Evolutionary conservation across 2,329 filamentous ascomycete genomes (phyloP), one percentile per base, ranked within the genome.

Genomic region (Aspergillus ibericus): DNA sequence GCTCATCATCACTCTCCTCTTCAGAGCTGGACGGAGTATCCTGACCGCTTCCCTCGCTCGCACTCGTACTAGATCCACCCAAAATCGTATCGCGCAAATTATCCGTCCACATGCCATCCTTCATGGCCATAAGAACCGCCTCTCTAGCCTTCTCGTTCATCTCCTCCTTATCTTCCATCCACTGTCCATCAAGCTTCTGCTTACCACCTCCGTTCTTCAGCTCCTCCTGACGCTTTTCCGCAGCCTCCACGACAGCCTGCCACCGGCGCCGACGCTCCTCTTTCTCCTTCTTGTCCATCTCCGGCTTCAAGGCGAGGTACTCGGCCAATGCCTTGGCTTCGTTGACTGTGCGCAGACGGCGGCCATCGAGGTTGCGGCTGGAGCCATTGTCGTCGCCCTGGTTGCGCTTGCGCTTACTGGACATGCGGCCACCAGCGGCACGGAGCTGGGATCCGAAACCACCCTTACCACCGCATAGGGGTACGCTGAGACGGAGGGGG

Each of bases 371-470:
- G 66, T 98, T 99, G 63, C 95, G 87, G 71, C 91, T 96, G 2
- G 93, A 97, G 22, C 88, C 93, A 70, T 96, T 93, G 61, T 92
- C 88, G 36, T 96, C 92, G 54, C 86, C 88, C 67, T 90, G 86
- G 56, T 88, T 88, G 70, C 88, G 88, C 82, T 93, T 95, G 80
- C 96, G 96, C 67, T 88, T 86, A n/a, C 91, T 93, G 2, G 92
- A 96, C 95, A 99, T 99, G 79, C 96, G 93, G 40, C 96, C 95
- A 72, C 96, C 95, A 3, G 95, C 95, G 0, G 96, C 95, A 71
- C 96, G 91, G 36, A 99, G 87, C 75, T 99, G 96, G 1, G 93
- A 98, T 55, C 95, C 95, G 73, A 99, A 99, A 70, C 95, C 95
- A 76, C 95, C 95, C 74, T 99, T 99, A 72, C 96, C 96, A 79